A percentile compares a stretch with the other conserved stretches of the same genome.
Conservation (phyloP, 2,329 filamentous ascomycete species). For the Fusarium temperatum region DNA sequence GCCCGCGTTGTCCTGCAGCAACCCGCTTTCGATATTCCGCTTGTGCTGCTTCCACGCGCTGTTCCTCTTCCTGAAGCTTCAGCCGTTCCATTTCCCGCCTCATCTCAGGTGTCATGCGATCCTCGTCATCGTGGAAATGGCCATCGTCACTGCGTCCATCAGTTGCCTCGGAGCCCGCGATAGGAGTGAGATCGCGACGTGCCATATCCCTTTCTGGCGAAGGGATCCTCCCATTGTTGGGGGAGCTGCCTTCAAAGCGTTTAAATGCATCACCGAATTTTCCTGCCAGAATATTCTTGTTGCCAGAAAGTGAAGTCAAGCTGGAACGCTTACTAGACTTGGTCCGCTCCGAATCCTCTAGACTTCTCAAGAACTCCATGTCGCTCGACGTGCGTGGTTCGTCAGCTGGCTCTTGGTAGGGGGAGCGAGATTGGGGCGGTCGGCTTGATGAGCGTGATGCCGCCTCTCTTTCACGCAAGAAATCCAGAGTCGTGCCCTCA, state of each 20-base stretch:
- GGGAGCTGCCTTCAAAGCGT: conserved; percentile 75
- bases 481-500: conserved; percentile 79
- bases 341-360: conserved; percentile 70
- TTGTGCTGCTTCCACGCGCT: conserved; percentile 85
- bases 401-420: conserved; percentile 51
- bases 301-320: conserved; percentile 74
- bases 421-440: conserved; percentile 50
- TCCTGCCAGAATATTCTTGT: conserved; percentile 84
- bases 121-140: conserved; percentile 65
- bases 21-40: conserved; percentile 86
- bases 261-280: conserved; percentile 96
- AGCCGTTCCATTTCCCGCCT: conserved; percentile 87
- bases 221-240: conserved; percentile 51
- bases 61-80: conserved; percentile 86
- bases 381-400: conserved; percentile 66
- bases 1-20: conserved; percentile 56
- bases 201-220: conserved; percentile 60
- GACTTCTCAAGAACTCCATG: conserved; percentile 81
- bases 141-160: conserved; percentile 68
- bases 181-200: conserved; percentile 69
- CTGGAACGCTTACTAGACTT: conserved; percentile 74
- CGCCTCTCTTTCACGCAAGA: conserved; percentile 79
- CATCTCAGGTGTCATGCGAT: conserved; percentile 85
- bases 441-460: conserved; percentile 53
- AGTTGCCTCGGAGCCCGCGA: conserved; percentile 79